phyloP scores from a whole-genome alignment of 1,139 yeast genomes.

The Chernovozyma aurita region DNA sequence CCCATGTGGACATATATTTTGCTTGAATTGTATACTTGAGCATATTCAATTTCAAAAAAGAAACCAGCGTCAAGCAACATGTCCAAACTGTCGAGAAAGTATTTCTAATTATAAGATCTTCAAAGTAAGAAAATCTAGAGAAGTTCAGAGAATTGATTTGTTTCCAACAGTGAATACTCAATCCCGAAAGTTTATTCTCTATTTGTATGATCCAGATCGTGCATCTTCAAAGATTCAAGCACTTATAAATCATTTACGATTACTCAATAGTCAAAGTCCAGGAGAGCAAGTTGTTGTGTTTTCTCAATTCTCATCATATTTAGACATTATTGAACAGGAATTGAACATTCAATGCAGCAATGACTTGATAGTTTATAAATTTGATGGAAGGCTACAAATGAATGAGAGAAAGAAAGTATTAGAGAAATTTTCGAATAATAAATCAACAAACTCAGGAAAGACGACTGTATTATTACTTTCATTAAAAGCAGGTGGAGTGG shows the following conservation, averaged over 20 bases:
- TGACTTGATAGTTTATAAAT: conserved; percentile 53
- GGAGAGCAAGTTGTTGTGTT: conserved; percentile 80
- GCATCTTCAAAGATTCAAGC: conserved; percentile 76
- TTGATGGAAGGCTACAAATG: conserved; percentile 77
- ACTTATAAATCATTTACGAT: conserved; percentile 53
- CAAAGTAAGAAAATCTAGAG: conserved; percentile 26
- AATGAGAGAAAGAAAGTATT: conserved; percentile 63
- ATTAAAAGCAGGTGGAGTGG: conserved; percentile 94
- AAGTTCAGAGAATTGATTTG: conserved; percentile 29
- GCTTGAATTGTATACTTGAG: conserved; percentile 68
- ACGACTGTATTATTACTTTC: conserved; percentile 66
- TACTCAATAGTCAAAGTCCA: conserved; percentile 49
- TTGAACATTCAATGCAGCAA: conserved; percentile 38
- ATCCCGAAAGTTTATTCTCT: conserved; percentile 31
- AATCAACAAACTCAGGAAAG: conserved; percentile 22
- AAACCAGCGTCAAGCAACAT: conserved; percentile 28
- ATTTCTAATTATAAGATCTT: conserved; percentile 43
- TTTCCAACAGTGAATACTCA: conserved; percentile 11
- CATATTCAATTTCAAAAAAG: conserved; percentile 51
- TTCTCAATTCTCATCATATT: conserved; percentile 82
- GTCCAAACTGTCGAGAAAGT: conserved; percentile 57
- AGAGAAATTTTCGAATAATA: conserved; percentile 5
- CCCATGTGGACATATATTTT: conserved; percentile 78
- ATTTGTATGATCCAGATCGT: conserved; percentile 45
- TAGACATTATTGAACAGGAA: conserved; percentile 69